Base-by-base conservation (phyloP, 2,329 filamentous ascomycete genomes). In the Colletotrichum tofieldiae region DNA sequence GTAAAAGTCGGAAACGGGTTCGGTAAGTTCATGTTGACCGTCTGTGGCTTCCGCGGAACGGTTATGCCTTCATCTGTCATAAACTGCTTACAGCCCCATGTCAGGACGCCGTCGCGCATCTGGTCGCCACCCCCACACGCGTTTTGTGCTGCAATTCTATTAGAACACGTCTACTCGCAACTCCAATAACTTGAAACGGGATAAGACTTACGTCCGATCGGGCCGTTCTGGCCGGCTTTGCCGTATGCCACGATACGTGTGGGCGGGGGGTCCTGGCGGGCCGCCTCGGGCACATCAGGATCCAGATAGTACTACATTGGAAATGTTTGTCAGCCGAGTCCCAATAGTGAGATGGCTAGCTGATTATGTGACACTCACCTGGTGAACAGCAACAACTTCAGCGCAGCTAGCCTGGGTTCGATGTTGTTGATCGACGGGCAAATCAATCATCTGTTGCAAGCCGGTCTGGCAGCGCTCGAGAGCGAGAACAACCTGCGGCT, bases 131-230 rank as follows among this genome's bases (percentile, higher is more conserved):
- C 39, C 12, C 56, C 56, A 23, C 56, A 60, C 2, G 56, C 7
- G 18, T 14, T 35, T n/a, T 45, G 39, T 8, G 56, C 56, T 60
- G 39, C 1, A 43, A 9, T 6, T 16, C 1, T 16, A 23, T 60
- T n/a, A 60, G 56, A 0, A 32, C 26, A 9, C 6, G 0, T 39
- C 0, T 8, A 56, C 32, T 56, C 32, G 20, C 20, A 23, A 14
- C 12, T 8, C 0, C 0, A n/a, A 5, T n/a, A 0, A 5, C 1
- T 14, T 11, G 41, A 43, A 7, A 5, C 14, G 8, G 11, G 5
- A 39, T 32, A 18, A 20, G 8, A 39, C 52, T 56, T 23, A 56
- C 52, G 52, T 37, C 32, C 32, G n/a, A 56, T 14, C 20, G 32
- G 56, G 4, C 23, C 37, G 1, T 20, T 23, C 16, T 18, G 23